Evolutionary conservation across 768 basidiomycete species (phyloP).

Genomic region (Leccinum incarnatum): DNA sequence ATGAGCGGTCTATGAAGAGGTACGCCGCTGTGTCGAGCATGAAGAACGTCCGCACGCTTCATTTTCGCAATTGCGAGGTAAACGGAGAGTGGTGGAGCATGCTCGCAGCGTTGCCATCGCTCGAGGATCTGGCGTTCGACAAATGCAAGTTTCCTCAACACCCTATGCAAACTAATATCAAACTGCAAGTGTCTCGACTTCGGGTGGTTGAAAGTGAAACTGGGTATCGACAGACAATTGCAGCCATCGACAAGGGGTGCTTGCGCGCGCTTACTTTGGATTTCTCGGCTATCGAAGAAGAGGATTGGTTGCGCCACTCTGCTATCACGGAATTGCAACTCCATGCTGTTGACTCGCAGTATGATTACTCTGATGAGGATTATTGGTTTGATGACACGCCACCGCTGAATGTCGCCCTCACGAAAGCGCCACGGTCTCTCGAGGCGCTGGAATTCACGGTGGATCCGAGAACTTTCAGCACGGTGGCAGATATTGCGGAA

Average conservation of each 20-base stretch:
- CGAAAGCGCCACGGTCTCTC: background rate
- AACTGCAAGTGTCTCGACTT: background rate
- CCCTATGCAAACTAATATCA: background rate
- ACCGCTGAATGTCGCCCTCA: background rate
- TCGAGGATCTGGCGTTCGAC: background rate
- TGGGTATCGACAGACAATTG: background rate
- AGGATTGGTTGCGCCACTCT: background rate
- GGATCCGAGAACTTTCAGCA: background rate
- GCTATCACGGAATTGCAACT: background rate
- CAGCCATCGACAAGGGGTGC: background rate
- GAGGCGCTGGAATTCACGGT: background rate
- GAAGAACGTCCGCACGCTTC: background rate
- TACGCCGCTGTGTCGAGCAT: background rate
- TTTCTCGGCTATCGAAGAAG: background rate
- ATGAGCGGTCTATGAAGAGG: background rate
- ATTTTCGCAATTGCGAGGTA: background rate
- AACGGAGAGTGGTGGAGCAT: background rate
- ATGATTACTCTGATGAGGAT: no score
- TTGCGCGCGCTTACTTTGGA: background rate
- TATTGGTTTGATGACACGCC: no score
- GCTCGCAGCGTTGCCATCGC: background rate
- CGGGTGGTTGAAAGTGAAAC: background rate
- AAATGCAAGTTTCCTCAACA: background rate
- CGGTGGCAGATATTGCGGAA: background rate
- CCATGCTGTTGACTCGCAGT: background rate